A percentile compares a stretch with the other conserved stretches of the same genome.
Conservation (phyloP, 129 eudicot genomes). For the Chrysanthemum lavandulifolium region DNA sequence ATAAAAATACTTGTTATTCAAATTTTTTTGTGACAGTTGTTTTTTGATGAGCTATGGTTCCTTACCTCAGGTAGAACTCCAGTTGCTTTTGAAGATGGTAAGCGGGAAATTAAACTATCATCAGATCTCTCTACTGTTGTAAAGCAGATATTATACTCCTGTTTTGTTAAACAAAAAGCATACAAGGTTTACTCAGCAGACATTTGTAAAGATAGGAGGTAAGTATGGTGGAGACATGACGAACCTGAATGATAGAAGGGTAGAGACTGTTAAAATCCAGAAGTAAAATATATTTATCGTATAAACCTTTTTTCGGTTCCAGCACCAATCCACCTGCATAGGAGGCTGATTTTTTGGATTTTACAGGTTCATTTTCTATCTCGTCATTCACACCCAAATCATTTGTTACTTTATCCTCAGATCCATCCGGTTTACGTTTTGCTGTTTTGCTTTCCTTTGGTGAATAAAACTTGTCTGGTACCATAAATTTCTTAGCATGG, state of each 20-base stretch:
- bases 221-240: slow-evolving; percentile 22
- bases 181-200: slow-evolving; percentile 13
- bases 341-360: slow-evolving; percentile 76
- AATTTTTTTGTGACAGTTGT: background rate
- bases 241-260: slow-evolving; percentile 98
- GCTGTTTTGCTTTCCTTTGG: slow-evolving; percentile 59
- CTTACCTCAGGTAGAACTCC: slow-evolving; percentile 95
- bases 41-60: background rate
- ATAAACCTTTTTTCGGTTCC: slow-evolving; percentile 96
- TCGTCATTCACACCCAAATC: slow-evolving; percentile 55
- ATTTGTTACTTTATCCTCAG: slow-evolving; percentile 45
- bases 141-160: slow-evolving; percentile 98
- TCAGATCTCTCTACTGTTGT: slow-evolving; percentile 90
- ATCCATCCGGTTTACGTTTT: slow-evolving; percentile 67
- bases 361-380: slow-evolving; percentile 45
- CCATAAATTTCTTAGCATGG: slow-evolving; percentile 93
- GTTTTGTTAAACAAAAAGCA: slow-evolving; percentile 18
- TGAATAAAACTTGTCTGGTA: slow-evolving; percentile 77
- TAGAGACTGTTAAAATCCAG: slow-evolving; percentile 98
- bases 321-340: slow-evolving; percentile 97
- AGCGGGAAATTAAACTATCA: slow-evolving; percentile 65
- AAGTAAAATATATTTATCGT: slow-evolving; percentile 90
- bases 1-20: background rate
- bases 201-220: slow-evolving; percentile 5
- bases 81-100: slow-evolving; percentile 70